Evolutionary conservation across 495 filamentous ascomycete genomes (phyloP).

Genomic region (Pseudomonodictys pantanalensis): DNA sequence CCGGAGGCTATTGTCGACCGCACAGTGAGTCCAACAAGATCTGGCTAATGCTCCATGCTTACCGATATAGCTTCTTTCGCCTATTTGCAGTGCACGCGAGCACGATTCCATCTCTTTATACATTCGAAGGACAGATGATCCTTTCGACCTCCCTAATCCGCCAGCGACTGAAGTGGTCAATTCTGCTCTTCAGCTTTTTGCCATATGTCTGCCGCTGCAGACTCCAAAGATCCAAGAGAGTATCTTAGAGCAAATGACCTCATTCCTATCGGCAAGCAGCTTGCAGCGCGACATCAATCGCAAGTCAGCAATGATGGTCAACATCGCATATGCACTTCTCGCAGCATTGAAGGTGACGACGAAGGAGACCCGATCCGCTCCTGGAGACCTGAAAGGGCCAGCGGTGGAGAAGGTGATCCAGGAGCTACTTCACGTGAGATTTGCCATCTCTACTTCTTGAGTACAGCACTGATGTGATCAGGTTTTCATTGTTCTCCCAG

Average conservation of each 20-base stretch:
- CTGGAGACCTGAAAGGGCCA: constrained; percentile 69
- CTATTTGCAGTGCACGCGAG: constrained; percentile 78
- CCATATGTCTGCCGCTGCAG: constrained; percentile 82
- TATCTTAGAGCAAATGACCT: constrained; percentile 86
- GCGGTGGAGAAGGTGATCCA: constrained; percentile 85
- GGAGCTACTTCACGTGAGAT: constrained; percentile 66
- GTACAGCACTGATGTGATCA: constrained; percentile 36
- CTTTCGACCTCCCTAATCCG: constrained; percentile 64
- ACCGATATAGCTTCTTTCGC: constrained; percentile 56
- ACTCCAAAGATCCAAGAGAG: constrained; percentile 91
- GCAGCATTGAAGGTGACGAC: constrained; percentile 78
- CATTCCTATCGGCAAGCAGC: constrained; percentile 71
- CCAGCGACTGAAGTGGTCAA: constrained; percentile 92
- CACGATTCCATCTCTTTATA: constrained; percentile 87
- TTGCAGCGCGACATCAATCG: constrained; percentile 84
- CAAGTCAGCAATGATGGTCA: constrained; percentile 85
- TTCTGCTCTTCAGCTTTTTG: constrained; percentile 86
- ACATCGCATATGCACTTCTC: constrained; percentile 78
- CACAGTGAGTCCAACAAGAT: constrained; percentile 44
- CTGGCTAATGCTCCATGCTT: background rate
- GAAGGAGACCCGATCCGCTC: constrained; percentile 68
- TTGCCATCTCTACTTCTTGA: background rate
- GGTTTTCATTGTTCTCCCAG: constrained; percentile 72
- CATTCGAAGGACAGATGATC: constrained; percentile 46
- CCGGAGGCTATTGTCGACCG: constrained; percentile 70